Conservation (phyloP, 73 alveolate genomes). For the Paraurostyla sp. region DNA sequence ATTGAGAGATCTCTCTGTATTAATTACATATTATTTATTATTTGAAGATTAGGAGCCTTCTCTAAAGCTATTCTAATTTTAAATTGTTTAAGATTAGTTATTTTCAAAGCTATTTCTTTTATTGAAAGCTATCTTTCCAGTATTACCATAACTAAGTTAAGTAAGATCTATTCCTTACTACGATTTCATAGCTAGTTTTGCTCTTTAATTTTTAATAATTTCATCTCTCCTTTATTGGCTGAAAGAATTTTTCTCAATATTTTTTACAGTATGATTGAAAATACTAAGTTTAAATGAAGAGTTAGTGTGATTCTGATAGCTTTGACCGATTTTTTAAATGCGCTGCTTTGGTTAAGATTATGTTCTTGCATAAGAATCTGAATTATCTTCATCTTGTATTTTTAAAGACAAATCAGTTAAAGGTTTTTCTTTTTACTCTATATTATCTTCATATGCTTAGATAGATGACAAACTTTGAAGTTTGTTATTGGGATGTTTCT, state of each 20-base stretch:
- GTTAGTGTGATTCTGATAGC: not conserved
- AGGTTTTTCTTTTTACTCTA: not conserved
- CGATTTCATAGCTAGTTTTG: not conserved
- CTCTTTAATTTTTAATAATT: not conserved
- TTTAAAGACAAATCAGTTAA: not conserved
- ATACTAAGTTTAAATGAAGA: not conserved
- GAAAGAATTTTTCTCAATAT: not conserved
- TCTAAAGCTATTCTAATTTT: too few relatives aligned
- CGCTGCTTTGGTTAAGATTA: slow-evolving; percentile 3
- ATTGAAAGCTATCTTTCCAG: not conserved
- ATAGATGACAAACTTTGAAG: not conserved
- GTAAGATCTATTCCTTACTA: not conserved
- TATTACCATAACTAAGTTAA: not conserved
- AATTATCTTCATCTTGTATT: not conserved
- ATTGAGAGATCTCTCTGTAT: not conserved
- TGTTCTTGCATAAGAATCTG: not conserved
- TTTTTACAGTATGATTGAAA: slow-evolving; percentile 1
- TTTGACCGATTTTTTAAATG: not conserved
- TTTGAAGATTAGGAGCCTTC: too few relatives aligned
- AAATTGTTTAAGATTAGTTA: not conserved
- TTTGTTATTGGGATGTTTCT: not conserved
- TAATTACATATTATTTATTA: not conserved
- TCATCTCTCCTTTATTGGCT: not conserved
- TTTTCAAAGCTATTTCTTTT: not conserved
- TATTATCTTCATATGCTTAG: not conserved